Conservation (phyloP, 2,329 filamentous ascomycete species). For the Aspergillus aculeatus region DNA sequence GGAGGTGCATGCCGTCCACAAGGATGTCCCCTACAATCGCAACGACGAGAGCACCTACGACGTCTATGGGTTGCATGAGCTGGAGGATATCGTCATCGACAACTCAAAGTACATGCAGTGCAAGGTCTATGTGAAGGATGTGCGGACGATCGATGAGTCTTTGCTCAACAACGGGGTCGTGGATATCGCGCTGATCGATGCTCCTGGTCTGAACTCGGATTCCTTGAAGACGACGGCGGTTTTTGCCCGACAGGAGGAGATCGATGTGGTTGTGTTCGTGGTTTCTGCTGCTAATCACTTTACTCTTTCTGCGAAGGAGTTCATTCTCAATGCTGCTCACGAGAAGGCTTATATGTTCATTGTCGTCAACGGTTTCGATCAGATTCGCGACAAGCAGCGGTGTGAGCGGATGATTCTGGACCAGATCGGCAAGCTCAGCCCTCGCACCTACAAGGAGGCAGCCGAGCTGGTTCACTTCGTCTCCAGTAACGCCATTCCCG, state of each 20-base stretch:
- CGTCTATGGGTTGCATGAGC: conserved; percentile 71
- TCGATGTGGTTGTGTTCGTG: conserved; percentile 97
- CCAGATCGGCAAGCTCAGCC: conserved; percentile 83
- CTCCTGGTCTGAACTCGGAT: conserved; percentile 91
- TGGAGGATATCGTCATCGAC: conserved; percentile 88
- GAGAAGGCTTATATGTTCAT: conserved; percentile 99
- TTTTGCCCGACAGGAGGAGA: conserved; percentile 96
- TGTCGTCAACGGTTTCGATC: conserved; percentile 95
- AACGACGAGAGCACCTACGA: conserved; percentile 94
- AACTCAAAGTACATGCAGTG: conserved; percentile 88
- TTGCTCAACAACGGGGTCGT: conserved; percentile 96
- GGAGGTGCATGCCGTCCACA: conserved; percentile 93
- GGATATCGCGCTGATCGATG: conserved; percentile 95
- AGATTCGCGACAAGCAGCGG: conserved; percentile 84
- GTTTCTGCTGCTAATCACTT: conserved; percentile 98
- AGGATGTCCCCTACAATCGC: conserved; percentile 73
- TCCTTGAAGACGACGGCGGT: conserved; percentile 96
- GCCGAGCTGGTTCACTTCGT: conserved; percentile 95
- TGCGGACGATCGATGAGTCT: conserved; percentile 84
- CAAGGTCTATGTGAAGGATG: conserved; percentile 94
- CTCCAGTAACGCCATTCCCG: conserved; percentile 91
- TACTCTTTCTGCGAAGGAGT: conserved; percentile 94
- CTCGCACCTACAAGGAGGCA: conserved; percentile 87
- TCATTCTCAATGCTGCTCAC: conserved; percentile 90
- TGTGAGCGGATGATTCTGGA: conserved; percentile 93